Evolutionary conservation across 768 basidiomycete genomes (phyloP).

Genomic region (Leccinellum albellum): DNA sequence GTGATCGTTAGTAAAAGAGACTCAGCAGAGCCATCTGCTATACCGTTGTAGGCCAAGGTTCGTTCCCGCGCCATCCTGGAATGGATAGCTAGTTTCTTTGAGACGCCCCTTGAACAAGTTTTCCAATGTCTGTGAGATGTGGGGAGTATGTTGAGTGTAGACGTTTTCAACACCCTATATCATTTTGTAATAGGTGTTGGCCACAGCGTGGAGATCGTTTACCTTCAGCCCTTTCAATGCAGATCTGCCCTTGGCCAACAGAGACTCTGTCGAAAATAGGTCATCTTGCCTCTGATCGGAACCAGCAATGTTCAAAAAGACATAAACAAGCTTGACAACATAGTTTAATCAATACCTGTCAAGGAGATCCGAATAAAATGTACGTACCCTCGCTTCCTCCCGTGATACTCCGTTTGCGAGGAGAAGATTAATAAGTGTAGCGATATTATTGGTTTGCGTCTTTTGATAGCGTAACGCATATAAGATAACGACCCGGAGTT

Average conservation of each 20-base stretch:
- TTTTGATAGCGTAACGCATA: constrained; percentile 96
- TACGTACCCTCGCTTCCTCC: constrained; percentile 67
- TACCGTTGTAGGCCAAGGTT: constrained; percentile 73
- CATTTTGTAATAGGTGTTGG: constrained; percentile 5
- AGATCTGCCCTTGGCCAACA: constrained; percentile 90
- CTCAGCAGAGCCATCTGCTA: constrained; percentile 1
- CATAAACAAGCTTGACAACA: constrained; percentile 76
- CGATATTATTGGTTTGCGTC: constrained; percentile 75
- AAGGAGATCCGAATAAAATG: constrained; percentile 4
- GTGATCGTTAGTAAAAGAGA: constrained; percentile 1
- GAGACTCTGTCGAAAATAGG: constrained; percentile 90
- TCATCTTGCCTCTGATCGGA: constrained; percentile 97
- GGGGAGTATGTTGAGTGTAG: constrained; percentile 95
- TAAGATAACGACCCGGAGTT: constrained; percentile 85
- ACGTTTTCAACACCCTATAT: constrained; percentile 95
- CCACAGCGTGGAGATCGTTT: constrained; percentile 4
- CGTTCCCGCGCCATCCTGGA: constrained; percentile 67
- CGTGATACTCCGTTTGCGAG: constrained; percentile 70
- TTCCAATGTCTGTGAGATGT: constrained; percentile 89
- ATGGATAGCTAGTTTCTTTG: constrained; percentile 87
- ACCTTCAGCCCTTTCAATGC: constrained; percentile 96
- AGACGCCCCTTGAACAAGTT: constrained; percentile 81
- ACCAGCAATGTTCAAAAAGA: constrained; percentile 88
- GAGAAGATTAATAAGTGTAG: constrained; percentile 68
- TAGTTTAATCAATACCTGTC: constrained; percentile 8